Conservation (phyloP, 2,329 filamentous ascomycete species). For the Colletotrichum sublineola region DNA sequence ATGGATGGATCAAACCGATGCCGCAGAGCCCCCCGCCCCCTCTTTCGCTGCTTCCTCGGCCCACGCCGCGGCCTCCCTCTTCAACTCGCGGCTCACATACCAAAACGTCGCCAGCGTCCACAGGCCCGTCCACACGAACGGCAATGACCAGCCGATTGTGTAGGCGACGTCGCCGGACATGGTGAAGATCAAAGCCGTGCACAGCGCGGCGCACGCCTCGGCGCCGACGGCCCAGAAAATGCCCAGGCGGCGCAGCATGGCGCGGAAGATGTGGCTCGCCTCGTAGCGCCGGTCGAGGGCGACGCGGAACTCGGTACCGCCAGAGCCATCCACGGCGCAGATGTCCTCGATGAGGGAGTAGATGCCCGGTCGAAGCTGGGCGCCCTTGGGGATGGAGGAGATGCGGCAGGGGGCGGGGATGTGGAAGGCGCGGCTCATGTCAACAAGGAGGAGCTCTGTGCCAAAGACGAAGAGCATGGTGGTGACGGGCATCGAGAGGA, state of each 20-base stretch:
- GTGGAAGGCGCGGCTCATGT: slow-evolving; percentile 59
- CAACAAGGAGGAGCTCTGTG: slow-evolving; percentile 63
- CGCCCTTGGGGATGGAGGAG: slow-evolving; percentile 63
- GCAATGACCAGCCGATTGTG: slow-evolving; percentile 45
- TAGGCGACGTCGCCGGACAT: slow-evolving; percentile 45
- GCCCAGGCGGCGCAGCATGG: slow-evolving; percentile 65
- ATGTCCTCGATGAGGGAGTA: slow-evolving; percentile 68
- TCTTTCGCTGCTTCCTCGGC: slow-evolving; percentile 42
- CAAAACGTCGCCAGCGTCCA: slow-evolving; percentile 46
- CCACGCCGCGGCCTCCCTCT: slow-evolving; percentile 47
- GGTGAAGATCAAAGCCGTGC: slow-evolving; percentile 46
- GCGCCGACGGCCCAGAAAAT: slow-evolving; percentile 62
- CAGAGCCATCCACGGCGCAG: slow-evolving; percentile 64
- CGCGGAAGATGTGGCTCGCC: slow-evolving; percentile 64
- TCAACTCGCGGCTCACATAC: slow-evolving; percentile 47
- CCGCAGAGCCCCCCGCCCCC: neutral
- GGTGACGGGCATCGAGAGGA: slow-evolving; percentile 65
- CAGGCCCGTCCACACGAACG: slow-evolving; percentile 46
- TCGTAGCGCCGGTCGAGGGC: slow-evolving; percentile 65
- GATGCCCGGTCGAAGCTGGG: slow-evolving; percentile 64
- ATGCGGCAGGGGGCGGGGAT: slow-evolving; percentile 63
- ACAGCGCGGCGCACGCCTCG: slow-evolving; percentile 44
- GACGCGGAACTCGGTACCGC: slow-evolving; percentile 65
- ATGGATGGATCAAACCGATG: neutral
- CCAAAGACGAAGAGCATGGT: slow-evolving; percentile 66